A percentile compares a stretch with the other conserved stretches of the same genome.
Conservation (phyloP, 768 basidiomycete species). For the Roridomyces roridus region DNA sequence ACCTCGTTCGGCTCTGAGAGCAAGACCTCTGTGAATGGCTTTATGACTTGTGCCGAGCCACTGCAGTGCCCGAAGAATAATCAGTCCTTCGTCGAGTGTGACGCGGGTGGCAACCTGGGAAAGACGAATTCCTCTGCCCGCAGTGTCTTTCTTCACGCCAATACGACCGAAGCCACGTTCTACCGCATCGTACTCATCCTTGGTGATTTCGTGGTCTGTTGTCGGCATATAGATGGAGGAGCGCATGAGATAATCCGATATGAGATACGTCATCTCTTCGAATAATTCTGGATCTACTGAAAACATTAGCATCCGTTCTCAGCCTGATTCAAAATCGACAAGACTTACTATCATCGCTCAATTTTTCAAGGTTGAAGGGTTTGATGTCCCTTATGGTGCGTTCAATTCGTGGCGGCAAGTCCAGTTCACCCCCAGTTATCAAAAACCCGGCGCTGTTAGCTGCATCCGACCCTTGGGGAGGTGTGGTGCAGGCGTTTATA, state of each 20-base stretch:
- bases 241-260: background rate
- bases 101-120: background rate
- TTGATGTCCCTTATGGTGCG: no score
- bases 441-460: background rate
- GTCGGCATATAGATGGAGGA: background rate
- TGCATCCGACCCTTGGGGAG: background rate
- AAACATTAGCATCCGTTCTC: no score
- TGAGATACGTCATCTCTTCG: background rate
- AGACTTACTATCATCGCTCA: no score
- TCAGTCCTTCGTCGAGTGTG: background rate
- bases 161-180: background rate
- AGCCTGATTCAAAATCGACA: no score
- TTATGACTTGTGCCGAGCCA: no score
- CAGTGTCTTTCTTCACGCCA: background rate
- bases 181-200: background rate
- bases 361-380: no score
- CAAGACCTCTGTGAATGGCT: no score
- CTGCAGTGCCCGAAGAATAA: no score
- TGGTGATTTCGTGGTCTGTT: background rate
- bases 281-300: background rate
- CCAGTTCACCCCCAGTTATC: background rate
- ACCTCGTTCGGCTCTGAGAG: no score
- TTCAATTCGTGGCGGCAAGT: background rate
- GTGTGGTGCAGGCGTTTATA: background rate
- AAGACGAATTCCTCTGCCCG: background rate